A percentile compares a stretch with the other conserved stretches of the same genome.
These are phyloP conservation scores for Leishmania lainsoni DNA, from an alignment of 208 protist species.

Conservation along the genomic window DNA sequence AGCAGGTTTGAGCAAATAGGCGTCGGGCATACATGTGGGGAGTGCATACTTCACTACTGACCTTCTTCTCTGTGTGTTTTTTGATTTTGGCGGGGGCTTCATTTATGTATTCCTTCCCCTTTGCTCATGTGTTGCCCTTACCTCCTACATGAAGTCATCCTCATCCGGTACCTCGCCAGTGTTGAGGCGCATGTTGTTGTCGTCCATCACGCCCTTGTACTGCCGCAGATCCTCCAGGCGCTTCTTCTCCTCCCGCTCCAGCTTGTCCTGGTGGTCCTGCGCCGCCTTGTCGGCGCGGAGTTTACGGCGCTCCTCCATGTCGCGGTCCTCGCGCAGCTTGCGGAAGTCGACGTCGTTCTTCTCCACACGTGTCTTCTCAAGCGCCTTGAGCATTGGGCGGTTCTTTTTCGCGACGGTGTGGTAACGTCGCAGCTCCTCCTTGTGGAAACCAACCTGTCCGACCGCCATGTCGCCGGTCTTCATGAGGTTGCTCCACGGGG, in stretches of 20 bases:
- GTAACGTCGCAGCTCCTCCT: constrained; percentile 82
- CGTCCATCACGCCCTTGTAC: constrained; percentile 85
- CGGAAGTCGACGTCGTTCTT: constrained; percentile 88
- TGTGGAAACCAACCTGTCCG: constrained; percentile 96
- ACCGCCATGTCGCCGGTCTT: constrained; percentile 97
- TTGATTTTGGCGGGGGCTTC: neutral
- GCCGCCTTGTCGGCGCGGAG: constrained; percentile 43
- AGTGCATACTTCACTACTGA: neutral
- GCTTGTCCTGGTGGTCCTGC: constrained; percentile 65
- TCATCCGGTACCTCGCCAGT: constrained; percentile 84
- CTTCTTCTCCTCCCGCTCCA: constrained; percentile 74
- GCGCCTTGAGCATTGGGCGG: constrained; percentile 84
- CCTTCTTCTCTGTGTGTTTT: neutral
- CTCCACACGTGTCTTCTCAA: constrained; percentile 95
- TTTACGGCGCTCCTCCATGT: constrained; percentile 65
- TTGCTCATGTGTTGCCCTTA: neutral
- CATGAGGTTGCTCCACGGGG: constrained; percentile 96
- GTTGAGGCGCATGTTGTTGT: constrained; percentile 86
- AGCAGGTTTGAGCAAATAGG: neutral
- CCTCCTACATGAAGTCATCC: constrained; percentile 94
- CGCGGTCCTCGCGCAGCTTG: constrained; percentile 75
- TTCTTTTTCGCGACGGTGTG: constrained; percentile 86
- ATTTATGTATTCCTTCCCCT: neutral
- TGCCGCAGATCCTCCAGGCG: constrained; percentile 72
- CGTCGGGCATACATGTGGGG: neutral